Conservation (phyloP, 768 basidiomycete species). For the Termitomyces sp. region DNA sequence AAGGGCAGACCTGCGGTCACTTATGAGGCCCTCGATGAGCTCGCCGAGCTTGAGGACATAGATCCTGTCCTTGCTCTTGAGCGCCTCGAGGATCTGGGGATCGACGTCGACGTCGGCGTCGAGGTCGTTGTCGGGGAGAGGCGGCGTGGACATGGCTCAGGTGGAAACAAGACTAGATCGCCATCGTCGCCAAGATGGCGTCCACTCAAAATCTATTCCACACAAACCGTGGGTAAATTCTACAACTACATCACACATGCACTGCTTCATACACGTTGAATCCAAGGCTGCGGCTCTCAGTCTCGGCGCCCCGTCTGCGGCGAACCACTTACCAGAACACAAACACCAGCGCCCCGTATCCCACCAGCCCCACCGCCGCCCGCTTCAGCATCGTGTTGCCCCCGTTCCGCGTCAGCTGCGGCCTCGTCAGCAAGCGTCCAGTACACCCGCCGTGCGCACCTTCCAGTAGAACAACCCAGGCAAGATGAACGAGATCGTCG, state of each 20-base stretch:
- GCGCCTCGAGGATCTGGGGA: constrained; percentile 78
- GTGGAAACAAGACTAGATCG: background rate
- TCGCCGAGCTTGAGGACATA: constrained; percentile 89
- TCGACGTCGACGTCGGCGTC: constrained; percentile 50
- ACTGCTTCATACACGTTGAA: constrained; percentile 74
- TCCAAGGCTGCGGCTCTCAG: constrained; percentile 44
- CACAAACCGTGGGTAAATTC: constrained; percentile 32
- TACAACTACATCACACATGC: constrained; percentile 16
- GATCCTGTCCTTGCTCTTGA: constrained; percentile 81
- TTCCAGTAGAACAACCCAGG: constrained; percentile 94
- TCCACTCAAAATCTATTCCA: background rate
- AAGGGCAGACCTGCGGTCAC: constrained; percentile 58
- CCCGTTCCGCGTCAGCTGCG: constrained; percentile 66
- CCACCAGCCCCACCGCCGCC: constrained; percentile 56
- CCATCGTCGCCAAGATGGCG: background rate
- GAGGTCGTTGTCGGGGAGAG: background rate
- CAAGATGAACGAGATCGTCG: constrained; percentile 94
- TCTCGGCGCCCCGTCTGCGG: background rate
- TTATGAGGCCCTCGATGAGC: constrained; percentile 74
- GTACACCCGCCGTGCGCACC: constrained; percentile 31
- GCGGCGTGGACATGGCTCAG: background rate
- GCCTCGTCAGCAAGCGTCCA: background rate
- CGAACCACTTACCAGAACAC: constrained; percentile 71
- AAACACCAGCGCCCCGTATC: constrained; percentile 77
- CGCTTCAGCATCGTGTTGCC: constrained; percentile 47